Evolutionary conservation across 2,329 filamentous ascomycete genomes (phyloP).

Genomic region (Arthrinium puccinioides): DNA sequence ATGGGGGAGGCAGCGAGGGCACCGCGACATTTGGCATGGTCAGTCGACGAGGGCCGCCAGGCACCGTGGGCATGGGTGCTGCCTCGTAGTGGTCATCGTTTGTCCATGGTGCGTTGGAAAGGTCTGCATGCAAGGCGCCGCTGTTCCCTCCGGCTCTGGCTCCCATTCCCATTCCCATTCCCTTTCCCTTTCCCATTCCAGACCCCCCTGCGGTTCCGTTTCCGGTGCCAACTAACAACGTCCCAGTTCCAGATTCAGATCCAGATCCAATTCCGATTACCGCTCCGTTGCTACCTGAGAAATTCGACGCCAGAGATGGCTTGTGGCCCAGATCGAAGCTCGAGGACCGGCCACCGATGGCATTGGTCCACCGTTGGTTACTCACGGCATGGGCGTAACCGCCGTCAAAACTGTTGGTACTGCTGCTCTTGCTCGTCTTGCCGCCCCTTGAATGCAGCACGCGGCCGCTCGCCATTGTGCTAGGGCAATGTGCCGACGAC

Average conservation of each 20-base stretch:
- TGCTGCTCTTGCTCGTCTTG: slow-evolving; percentile 67
- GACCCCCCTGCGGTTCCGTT: too few species aligned
- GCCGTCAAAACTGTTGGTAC: slow-evolving; percentile 58
- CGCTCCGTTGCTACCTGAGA: too few species aligned
- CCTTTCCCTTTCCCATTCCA: too few species aligned
- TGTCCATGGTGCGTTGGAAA: slow-evolving; percentile 40
- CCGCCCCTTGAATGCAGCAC: slow-evolving; percentile 46
- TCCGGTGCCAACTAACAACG: background rate
- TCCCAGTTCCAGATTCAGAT: background rate
- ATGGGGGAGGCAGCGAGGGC: slow-evolving; percentile 28
- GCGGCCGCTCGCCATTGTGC: slow-evolving; percentile 26
- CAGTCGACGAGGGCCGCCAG: slow-evolving; percentile 61
- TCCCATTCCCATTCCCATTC: background rate
- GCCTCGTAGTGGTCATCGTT: slow-evolving; percentile 58
- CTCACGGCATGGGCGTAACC: slow-evolving; percentile 51
- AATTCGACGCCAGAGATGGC: slow-evolving; percentile 6
- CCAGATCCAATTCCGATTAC: background rate
- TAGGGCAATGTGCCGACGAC: slow-evolving; percentile 28
- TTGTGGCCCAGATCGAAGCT: slow-evolving; percentile 57
- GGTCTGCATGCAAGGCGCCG: slow-evolving; percentile 38
- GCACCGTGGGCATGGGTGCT: slow-evolving; percentile 79
- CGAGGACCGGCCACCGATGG: slow-evolving; percentile 52
- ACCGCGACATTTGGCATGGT: slow-evolving; percentile 27
- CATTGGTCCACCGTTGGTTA: slow-evolving; percentile 51
- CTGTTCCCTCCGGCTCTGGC: background rate